Evolutionary conservation across 345 rosid species (phyloP), one percentile per base, ranked within the genome.

Genomic region (Acer campestre): DNA sequence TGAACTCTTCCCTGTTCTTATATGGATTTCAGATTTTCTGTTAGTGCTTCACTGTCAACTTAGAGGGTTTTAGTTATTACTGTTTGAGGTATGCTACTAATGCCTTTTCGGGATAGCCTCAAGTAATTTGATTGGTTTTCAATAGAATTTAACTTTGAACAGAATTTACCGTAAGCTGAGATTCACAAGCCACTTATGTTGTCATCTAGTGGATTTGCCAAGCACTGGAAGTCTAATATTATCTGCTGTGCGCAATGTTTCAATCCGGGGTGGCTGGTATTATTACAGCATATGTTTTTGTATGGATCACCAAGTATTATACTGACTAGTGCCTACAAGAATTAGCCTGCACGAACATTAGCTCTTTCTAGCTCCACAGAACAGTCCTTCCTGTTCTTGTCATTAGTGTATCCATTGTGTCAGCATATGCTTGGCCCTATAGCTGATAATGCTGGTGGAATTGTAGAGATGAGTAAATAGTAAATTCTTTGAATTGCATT

Each of bases 211-310:
- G 68, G 13, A 74, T 13, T 71, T 59, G 75, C 76, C 11, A 46
- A 58, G 63, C 61, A 61, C 27, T 9, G 42, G 35, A 71, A 69
- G 66, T 48, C 17, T 75, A 35, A 10, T 22, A n/a, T 82, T 98
- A 66, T 98, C 99, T 74, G 87, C 95, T 56, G 99, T 98, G 6
- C 94, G 4, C 40, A 35, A 35, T 35, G 40, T 35, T 25, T 94
- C 99, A 48, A 94, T 98, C 29, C 91, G 98, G 67, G 94, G 98
- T 96, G 90, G 98, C 92, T 82, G 97, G 97, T 64, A 96, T 96
- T 78, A 87, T 90, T 80, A 96, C 99, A 23, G 99, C 98, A 55
- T 96, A 96, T 84, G 48, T 75, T 63, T 96, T 94, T 83, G 98
- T 96, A 80, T 88, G 94, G 89, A 94, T 94, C 85, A 90, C 98